phyloP scores from a whole-genome alignment of 768 basidiomycete species.

The Agaricus bisporus region DNA sequence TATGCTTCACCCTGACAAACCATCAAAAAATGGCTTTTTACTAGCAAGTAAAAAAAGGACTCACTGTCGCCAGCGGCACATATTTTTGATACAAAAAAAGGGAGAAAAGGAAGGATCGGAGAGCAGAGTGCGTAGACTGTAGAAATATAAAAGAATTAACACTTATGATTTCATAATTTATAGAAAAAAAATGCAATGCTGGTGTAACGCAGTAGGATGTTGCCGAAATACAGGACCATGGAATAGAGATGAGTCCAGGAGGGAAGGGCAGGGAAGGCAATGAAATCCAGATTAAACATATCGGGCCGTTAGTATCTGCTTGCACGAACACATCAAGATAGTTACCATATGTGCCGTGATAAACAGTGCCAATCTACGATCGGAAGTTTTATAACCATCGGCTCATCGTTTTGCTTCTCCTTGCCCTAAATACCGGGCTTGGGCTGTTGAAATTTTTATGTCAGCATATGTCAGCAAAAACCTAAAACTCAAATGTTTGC shows the following conservation, averaged over 20 bases:
- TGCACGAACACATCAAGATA: constrained; percentile 1
- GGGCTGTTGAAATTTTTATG: neutral
- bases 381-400: neutral
- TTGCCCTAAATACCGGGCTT: neutral
- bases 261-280: neutral
- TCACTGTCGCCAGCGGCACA: constrained; percentile 75
- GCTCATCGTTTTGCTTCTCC: neutral
- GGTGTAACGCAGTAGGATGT: neutral
- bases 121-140: constrained; percentile 12
- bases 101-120: constrained; percentile 16
- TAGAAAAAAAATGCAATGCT: neutral
- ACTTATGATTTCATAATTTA: constrained; percentile 6
- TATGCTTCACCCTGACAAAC: constrained; percentile 52
- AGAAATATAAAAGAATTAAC: constrained; percentile 4
- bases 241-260: neutral
- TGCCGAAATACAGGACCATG: neutral
- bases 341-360: constrained; percentile 3
- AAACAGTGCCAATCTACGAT: neutral
- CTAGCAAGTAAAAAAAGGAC: constrained; percentile 12
- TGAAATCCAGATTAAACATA: constrained; percentile 4
- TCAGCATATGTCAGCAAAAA: constrained; percentile 1
- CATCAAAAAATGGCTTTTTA: neutral
- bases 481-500: constrained; percentile 9
- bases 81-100: constrained; percentile 21
- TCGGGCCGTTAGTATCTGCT: neutral